Evolutionary conservation across 2,329 filamentous ascomycete species (phyloP), one percentile per base, ranked within the genome.

Genomic region (Volutella citrinella): DNA sequence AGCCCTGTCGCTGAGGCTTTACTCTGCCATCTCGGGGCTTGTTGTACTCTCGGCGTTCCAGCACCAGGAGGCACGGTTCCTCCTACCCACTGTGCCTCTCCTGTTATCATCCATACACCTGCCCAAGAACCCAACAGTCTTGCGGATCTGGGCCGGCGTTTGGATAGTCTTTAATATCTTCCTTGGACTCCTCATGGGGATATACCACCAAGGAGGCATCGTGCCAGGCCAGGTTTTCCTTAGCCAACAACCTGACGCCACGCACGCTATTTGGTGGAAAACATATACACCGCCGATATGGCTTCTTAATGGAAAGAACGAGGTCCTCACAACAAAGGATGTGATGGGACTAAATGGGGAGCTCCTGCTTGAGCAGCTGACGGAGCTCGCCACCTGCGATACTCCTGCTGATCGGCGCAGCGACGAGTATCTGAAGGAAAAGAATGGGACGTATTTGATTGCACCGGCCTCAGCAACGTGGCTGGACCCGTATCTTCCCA

Each of bases 231-330:
- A 91, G 52, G 78, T 84, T 1, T 87, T 87, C 55, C 70, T 91
- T 53, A 84, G 80, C 52, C 76, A 76, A 34, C 80, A 85, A 45
- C 71, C 77, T 5, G 81, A 84, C 43, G 78, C 84, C 8, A 80
- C 79, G 3, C 72, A 82, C 20, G 82, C 82, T 5, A 70, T 86
- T 31, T 91, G 86, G 86, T 91, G 86, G 86, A 90, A 89, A 59
- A 90, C 86, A 2, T 90, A 90, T 56, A 85, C 81, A 56, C 86
- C 86, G 13, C 86, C 86, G 0, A 82, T 84, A 21, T 91, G 86
- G 84, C 71, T 91, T 14, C 68, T 90, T 7, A 83, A 88, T 45
- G 82, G 83, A 34, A 85, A 84, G 59, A 88, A 85, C 45, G 75
- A 81, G 46, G 72, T 84, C 9, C 63, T 89, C n/a, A 70, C 65